Conservation (phyloP, 768 basidiomycete species). For the Leccinum disarticulatum region DNA sequence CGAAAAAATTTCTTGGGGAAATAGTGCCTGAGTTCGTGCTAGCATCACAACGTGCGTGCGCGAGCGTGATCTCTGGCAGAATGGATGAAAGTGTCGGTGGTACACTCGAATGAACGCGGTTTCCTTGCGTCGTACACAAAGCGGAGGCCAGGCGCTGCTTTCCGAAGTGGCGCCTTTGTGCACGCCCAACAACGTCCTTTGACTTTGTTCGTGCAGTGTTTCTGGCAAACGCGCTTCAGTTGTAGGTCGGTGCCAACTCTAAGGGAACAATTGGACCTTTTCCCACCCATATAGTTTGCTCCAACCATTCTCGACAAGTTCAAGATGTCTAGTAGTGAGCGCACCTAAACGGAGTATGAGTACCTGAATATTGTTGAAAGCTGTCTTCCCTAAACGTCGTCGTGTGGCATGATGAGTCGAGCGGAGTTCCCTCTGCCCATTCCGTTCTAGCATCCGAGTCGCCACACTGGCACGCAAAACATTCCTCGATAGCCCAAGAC, state of each 20-base stretch:
- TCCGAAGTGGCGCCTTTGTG: constrained; percentile 62
- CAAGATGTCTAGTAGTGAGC: background rate
- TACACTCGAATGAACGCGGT: constrained; percentile 1
- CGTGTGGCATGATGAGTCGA: background rate
- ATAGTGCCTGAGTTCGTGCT: background rate
- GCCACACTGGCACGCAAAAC: too few relatives aligned
- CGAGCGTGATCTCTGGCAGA: constrained; percentile 25
- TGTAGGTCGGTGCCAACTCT: background rate
- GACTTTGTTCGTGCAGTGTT: constrained; percentile 57
- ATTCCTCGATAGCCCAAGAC: constrained; percentile 1
- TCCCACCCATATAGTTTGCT: constrained; percentile 78
- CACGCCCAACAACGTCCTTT: constrained; percentile 53
- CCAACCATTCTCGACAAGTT: constrained; percentile 47
- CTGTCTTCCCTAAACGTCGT: background rate
- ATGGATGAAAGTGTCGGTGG: constrained; percentile 9
- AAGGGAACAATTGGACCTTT: constrained; percentile 42
- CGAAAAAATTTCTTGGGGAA: background rate
- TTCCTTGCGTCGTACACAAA: constrained; percentile 27
- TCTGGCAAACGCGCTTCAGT: constrained; percentile 33
- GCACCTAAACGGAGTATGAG: background rate
- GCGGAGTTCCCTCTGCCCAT: background rate
- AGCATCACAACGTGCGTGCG: constrained; percentile 24
- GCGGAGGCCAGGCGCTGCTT: constrained; percentile 54
- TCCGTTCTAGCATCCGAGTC: too few relatives aligned
- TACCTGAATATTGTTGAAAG: too few relatives aligned